A percentile compares a stretch with the other conserved stretches of the same genome.
These are phyloP conservation scores for Cucumis melo DNA, from an alignment of 306 rosid genomes.

Conservation along the genomic window DNA sequence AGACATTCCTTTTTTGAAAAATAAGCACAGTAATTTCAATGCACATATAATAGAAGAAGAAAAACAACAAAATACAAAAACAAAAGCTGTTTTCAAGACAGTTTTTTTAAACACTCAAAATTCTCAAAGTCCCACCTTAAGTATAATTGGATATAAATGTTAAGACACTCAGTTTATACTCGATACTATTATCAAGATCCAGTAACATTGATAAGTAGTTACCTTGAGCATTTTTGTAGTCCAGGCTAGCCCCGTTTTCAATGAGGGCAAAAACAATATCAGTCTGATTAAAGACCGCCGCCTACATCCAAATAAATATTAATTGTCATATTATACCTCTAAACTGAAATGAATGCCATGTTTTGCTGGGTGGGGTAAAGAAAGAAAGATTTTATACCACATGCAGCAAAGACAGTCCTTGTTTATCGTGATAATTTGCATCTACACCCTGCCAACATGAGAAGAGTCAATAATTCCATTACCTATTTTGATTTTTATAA, in stretches of 20 bases:
- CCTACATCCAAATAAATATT: constrained; percentile 34
- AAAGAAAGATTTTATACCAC: constrained; percentile 41
- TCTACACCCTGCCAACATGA: constrained; percentile 72
- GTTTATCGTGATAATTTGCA: constrained; percentile 87
- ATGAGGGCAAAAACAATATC: constrained; percentile 82
- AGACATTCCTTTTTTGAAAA: background rate
- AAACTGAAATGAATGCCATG: background rate
- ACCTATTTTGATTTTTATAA: background rate
- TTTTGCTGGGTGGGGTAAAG: background rate
- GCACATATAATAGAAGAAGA: background rate
- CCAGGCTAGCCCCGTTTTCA: constrained; percentile 83
- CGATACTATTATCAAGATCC: background rate
- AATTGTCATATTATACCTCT: constrained; percentile 7
- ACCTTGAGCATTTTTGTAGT: constrained; percentile 91
- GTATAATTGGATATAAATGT: background rate
- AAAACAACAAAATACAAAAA: background rate
- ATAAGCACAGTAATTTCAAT: background rate
- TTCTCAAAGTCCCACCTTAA: background rate
- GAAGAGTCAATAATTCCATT: constrained; percentile 16
- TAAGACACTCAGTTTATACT: background rate
- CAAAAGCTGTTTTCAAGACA: background rate
- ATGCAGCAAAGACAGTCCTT: constrained; percentile 85
- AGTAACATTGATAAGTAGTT: constrained; percentile 9
- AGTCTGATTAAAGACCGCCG: constrained; percentile 92
- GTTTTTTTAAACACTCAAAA: background rate